These are phyloP conservation scores for Termitomyces sp. DNA, from an alignment of 1,284 basidiomycete species.

Conservation along the genomic window DNA sequence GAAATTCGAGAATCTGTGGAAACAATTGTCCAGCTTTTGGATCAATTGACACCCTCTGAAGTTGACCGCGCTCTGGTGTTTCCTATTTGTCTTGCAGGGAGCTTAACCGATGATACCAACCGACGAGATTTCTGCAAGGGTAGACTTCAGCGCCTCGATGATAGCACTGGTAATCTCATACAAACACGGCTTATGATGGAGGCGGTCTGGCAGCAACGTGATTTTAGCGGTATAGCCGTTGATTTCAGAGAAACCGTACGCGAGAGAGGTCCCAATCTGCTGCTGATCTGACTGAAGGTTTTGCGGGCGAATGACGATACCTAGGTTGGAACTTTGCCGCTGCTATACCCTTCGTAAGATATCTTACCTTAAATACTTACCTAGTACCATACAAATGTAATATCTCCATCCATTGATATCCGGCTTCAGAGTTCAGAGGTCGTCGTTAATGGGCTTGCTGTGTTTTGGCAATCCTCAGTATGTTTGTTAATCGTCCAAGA, in stretches of 20 bases:
- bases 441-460: not conserved
- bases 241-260: slow-evolving; percentile 62
- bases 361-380: slow-evolving; percentile 13
- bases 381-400: slow-evolving; percentile 8
- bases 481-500: no score
- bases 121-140: slow-evolving; percentile 57
- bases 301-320: slow-evolving; percentile 13
- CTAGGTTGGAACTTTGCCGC: slow-evolving; percentile 11
- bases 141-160: slow-evolving; percentile 51
- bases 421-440: slow-evolving; percentile 3
- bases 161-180: slow-evolving; percentile 56
- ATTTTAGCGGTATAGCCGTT: slow-evolving; percentile 44
- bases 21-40: slow-evolving; percentile 46
- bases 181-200: slow-evolving; percentile 60
- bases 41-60: slow-evolving; percentile 48
- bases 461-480: not conserved
- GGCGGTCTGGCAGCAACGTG: slow-evolving; percentile 61
- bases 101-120: slow-evolving; percentile 60
- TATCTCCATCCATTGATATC: slow-evolving; percentile 2
- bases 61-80: slow-evolving; percentile 65
- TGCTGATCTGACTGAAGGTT: slow-evolving; percentile 40
- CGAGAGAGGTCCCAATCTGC: slow-evolving; percentile 47
- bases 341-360: slow-evolving; percentile 16
- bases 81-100: slow-evolving; percentile 67
- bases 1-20: slow-evolving; percentile 61